phyloP scores from a whole-genome alignment of 352 stramenopile genomes.

The Globisporangium alternatum region DNA sequence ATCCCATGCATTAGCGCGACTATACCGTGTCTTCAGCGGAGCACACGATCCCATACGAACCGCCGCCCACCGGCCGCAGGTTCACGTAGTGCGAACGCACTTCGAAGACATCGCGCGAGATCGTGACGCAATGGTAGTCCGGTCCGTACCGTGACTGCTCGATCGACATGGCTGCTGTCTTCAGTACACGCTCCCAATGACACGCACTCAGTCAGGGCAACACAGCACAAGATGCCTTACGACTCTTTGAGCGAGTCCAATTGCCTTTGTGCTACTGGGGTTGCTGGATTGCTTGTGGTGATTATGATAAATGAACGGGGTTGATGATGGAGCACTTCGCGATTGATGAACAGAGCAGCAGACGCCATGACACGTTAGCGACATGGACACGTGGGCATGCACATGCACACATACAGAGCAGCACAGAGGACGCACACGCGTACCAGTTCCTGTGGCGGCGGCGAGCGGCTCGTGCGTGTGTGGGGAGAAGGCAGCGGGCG shows the following conservation, averaged over 20 bases:
- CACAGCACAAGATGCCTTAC: not conserved
- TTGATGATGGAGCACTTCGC: not conserved
- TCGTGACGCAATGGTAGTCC: constrained; percentile 78
- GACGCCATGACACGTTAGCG: not conserved
- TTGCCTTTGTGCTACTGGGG: not conserved
- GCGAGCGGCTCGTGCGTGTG: constrained; percentile 3
- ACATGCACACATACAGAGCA: not conserved
- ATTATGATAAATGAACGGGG: not conserved
- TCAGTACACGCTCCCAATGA: not conserved
- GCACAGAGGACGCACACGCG: not conserved
- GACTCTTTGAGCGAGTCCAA: not conserved
- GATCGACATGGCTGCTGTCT: constrained; percentile 39
- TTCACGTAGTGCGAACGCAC: constrained; percentile 82
- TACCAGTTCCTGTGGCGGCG: not conserved
- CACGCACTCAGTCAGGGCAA: not conserved
- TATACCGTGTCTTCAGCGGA: constrained; percentile 88
- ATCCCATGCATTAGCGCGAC: not conserved
- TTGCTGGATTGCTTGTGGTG: not conserved
- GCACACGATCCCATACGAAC: constrained; percentile 92
- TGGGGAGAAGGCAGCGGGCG: not conserved
- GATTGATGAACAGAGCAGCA: not conserved
- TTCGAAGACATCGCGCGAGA: constrained; percentile 82
- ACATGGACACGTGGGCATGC: not conserved
- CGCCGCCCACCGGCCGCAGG: constrained; percentile 70
- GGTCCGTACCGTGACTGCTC: constrained; percentile 75